A percentile compares a stretch with the other conserved stretches of the same genome.
phyloP scores from a whole-genome alignment of 345 rosid species.

The Euphorbia tirucalli region DNA sequence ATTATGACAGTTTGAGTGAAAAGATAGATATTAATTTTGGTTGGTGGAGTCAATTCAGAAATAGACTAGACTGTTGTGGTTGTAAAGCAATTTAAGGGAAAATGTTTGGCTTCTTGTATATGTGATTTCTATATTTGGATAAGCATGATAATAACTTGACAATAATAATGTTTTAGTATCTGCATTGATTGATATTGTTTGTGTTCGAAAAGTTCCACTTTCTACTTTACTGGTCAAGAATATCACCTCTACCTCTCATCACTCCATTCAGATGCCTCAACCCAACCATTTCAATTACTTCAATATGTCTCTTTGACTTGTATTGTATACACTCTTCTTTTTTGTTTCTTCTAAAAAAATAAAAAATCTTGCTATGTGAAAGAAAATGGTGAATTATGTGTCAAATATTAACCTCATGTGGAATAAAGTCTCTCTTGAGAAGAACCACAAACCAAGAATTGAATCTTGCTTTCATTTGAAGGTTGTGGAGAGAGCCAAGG shows the following conservation, averaged over 20 bases:
- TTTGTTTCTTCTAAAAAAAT: no score
- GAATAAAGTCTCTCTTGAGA: background rate
- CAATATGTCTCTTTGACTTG: background rate
- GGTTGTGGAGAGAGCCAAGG: background rate
- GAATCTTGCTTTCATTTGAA: background rate
- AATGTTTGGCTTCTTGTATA: conserved; percentile 2
- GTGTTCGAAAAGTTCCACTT: background rate
- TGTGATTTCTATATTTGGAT: conserved; percentile 18
- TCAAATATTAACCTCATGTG: no score
- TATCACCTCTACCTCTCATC: background rate
- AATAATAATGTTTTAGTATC: no score
- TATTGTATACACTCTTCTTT: no score
- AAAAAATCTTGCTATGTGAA: background rate
- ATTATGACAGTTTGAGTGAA: background rate
- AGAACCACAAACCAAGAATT: background rate
- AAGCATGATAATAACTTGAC: conserved; percentile 10
- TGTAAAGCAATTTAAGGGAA: background rate
- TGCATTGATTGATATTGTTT: no score
- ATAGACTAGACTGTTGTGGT: background rate
- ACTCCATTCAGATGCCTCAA: background rate
- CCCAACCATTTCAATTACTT: background rate
- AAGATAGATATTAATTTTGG: background rate
- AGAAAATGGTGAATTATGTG: background rate
- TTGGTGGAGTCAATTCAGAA: background rate
- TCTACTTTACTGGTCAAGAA: background rate